Percentiles rank a stretch among this genome's conserved stretches.
phyloP scores from a whole-genome alignment of 2,329 filamentous ascomycete genomes.

The Metarhizium anisopliae region DNA sequence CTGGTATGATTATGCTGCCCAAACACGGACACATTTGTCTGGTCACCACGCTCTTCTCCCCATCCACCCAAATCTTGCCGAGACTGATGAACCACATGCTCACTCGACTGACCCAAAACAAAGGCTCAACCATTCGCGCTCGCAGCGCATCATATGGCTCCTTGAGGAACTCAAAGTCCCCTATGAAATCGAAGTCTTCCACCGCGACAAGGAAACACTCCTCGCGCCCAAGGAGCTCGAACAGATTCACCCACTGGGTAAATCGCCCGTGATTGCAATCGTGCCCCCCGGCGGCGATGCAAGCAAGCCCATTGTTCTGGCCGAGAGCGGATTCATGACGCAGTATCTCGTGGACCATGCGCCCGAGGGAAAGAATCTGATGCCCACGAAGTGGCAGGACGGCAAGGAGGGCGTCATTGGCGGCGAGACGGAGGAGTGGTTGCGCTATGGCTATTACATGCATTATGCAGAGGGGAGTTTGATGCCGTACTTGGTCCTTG shows the following conservation, averaged over 20 bases:
- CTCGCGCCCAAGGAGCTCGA: slow-evolving; percentile 71
- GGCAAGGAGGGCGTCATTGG: slow-evolving; percentile 48
- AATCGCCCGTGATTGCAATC: slow-evolving; percentile 71
- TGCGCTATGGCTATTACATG: slow-evolving; percentile 60
- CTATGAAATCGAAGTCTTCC: slow-evolving; percentile 75
- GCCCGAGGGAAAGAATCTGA: slow-evolving; percentile 32
- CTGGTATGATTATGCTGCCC: slow-evolving; percentile 37
- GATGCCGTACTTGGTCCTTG: slow-evolving; percentile 61
- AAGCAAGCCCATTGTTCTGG: slow-evolving; percentile 49
- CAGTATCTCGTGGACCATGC: slow-evolving; percentile 72
- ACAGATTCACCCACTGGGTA: slow-evolving; percentile 75
- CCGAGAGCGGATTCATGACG: slow-evolving; percentile 72
- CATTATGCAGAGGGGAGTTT: slow-evolving; percentile 81
- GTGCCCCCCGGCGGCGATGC: slow-evolving; percentile 26
- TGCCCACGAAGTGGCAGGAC: slow-evolving; percentile 45
- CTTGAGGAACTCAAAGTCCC: slow-evolving; percentile 72
- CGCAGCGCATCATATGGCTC: slow-evolving; percentile 78
- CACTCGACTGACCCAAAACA: neutral
- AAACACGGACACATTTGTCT: too few species aligned
- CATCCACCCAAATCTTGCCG: neutral
- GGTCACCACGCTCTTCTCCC: neutral
- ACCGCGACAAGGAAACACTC: slow-evolving; percentile 50
- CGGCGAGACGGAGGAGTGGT: slow-evolving; percentile 52
- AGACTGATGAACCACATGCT: neutral
- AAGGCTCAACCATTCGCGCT: slow-evolving; percentile 77